A percentile compares a stretch with the other conserved stretches of the same genome.
Evolutionary conservation across 768 basidiomycete species (phyloP).

Genomic region (Tulasnella sp.): DNA sequence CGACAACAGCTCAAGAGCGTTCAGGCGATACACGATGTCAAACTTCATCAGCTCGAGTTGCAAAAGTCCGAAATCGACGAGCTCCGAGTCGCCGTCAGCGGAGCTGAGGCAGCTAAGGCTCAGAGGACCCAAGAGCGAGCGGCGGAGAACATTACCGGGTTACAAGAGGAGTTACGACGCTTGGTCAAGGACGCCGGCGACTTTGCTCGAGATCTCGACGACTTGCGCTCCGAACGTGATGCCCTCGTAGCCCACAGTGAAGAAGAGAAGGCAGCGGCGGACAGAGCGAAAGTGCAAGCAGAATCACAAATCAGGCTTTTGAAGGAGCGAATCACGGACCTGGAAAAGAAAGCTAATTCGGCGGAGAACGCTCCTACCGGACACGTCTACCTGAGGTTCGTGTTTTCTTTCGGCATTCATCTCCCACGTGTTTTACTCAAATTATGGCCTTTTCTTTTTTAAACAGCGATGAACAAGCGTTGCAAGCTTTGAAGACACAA

Average conservation of each 20-base stretch:
- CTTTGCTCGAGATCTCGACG: conserved; percentile 69
- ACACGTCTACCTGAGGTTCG: conserved; percentile 57
- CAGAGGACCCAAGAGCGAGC: not conserved
- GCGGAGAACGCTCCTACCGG: conserved; percentile 43
- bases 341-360: conserved; percentile 40
- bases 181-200: conserved; percentile 69
- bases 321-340: conserved; percentile 52
- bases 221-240: conserved; percentile 59
- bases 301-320: conserved; percentile 58
- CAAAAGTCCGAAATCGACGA: conserved; percentile 67
- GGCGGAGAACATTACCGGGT: not conserved
- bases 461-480: not conserved
- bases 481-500: conserved; percentile 34
- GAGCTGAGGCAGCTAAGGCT: conserved; percentile 6
- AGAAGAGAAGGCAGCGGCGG: conserved; percentile 32
- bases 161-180: conserved; percentile 51
- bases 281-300: conserved; percentile 58
- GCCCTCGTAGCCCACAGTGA: conserved; percentile 30
- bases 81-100: conserved; percentile 31
- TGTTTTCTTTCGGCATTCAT: conserved; percentile 20
- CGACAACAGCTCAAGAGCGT: conserved; percentile 53
- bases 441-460: no score
- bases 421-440: no score
- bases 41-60: conserved; percentile 65
- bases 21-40: conserved; percentile 59